Evolutionary conservation across 2,329 filamentous ascomycete genomes (phyloP), one percentile per base, ranked within the genome.

Genomic region (Lecanicillium sp.): DNA sequence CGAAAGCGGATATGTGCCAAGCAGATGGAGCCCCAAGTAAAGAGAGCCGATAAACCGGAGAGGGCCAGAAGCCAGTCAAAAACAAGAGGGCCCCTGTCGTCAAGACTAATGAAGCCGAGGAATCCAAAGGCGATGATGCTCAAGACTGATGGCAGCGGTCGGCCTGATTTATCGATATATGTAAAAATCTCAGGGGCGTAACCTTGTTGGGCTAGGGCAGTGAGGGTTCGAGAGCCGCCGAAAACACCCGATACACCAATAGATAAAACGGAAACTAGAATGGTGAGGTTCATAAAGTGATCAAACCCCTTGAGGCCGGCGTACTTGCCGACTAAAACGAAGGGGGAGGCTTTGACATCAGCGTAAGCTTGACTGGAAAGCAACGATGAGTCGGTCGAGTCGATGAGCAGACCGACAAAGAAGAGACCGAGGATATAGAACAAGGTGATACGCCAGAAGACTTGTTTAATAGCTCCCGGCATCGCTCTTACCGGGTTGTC

Each of bases 401-500:
- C 57, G 45, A 70, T 55, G 4, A 70, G 58, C 11, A 71, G 54
- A 8, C 67, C 67, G 34, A 70, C 60, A 32, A 69, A 65, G 39
- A 64, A 64, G 14, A 71, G 60, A 29, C 66, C 66, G 0, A 71
- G 45, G 27, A 71, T 53, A 47, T 70, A 71, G 51, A 71, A 71
- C 22, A 70, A 52, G 14, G 63, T 65, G 46, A 70, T 67, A 53
- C 67, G 64, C 67, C 66, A 70, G 48, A 70, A 70, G 22, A 70
- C 83, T 59, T 89, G 85, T 65, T 88, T 89, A 51, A 88, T 77
- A 2, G 85, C 85, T 16, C 77, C 80, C 1, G 86, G 85, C 1
- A 92, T 70, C 1, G 80, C 75, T 55, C 84, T 78, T 44, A 76
- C 71, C 1, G 80, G 80, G 51, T 84, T 82, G 4, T 56, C 59